Conservation (phyloP, 164 flowering plant species). For the Euptelea pleiosperma region DNA sequence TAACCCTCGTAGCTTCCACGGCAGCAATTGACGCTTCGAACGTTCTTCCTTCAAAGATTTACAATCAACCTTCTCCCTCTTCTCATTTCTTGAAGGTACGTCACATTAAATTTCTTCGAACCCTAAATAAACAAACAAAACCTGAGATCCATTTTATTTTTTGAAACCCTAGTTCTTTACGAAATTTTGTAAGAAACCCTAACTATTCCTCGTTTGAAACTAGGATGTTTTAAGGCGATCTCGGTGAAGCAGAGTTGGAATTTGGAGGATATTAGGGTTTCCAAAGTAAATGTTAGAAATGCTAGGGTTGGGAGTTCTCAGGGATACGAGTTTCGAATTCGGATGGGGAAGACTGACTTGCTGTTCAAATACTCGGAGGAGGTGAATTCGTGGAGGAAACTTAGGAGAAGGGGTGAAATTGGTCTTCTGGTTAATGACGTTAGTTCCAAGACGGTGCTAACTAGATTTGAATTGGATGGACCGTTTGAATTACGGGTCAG, state of each 20-base stretch:
- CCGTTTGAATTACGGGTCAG: constrained; percentile 53
- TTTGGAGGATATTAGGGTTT: constrained; percentile 32
- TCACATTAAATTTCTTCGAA: neutral
- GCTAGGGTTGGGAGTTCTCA: constrained; percentile 33
- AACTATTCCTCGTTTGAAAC: neutral
- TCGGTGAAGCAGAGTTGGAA: constrained; percentile 49
- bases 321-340: constrained; percentile 41
- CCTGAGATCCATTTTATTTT: no score
- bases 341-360: constrained; percentile 37
- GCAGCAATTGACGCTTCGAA: constrained; percentile 6
- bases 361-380: constrained; percentile 39
- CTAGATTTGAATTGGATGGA: constrained; percentile 50
- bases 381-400: constrained; percentile 46
- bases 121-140: no score
- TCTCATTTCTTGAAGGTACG: constrained; percentile 22
- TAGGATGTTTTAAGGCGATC: constrained; percentile 65
- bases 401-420: constrained; percentile 21
- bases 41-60: neutral
- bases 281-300: constrained; percentile 33
- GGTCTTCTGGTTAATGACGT: constrained; percentile 25
- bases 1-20: constrained; percentile 1
- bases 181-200: constrained; percentile 2
- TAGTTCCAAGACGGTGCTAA: constrained; percentile 32
- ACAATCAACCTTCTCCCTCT: neutral
- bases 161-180: constrained; percentile 2